Base-by-base conservation (phyloP, 2,329 filamentous ascomycete genomes). In the Pseudogymnoascus verrucosus region DNA sequence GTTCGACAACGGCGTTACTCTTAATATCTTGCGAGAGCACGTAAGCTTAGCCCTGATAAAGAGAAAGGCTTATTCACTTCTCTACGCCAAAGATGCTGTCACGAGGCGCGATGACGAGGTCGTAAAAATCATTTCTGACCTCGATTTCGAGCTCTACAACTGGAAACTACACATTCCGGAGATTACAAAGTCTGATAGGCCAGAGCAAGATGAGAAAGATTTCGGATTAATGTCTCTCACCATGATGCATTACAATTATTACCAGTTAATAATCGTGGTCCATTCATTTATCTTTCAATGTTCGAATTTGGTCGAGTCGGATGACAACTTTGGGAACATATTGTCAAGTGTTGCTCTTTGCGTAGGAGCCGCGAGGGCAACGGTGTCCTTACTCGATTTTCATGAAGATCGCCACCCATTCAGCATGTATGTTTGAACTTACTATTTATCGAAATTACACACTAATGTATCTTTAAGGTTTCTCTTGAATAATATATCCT, bases 321-420 rank as follows among this genome's bases (percentile, higher is more conserved):
- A 40, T 37, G 65, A 63, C 19, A 39, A 62, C 34, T 57, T 57
- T 8, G 39, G 44, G 11, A 62, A 64, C n/a, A 60, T 62, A 16
- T 59, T 67, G 60, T 60, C 64, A 23, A 65, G 64, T 61, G 64
- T 67, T 40, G 62, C 65, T n/a, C 51, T 67, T 31, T 65, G 65
- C 31, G 62, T 64, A 37, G 60, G 62, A 31, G 64, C 65, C n/a
- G 65, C 65, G 16, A 37, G 65, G 8, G 65, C 65, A 14, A 65
- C 65, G 12, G 61, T 67, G 16, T 42, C 62, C 31, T 60, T 67
- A 10, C 63, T 67, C 3, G 64, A 67, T 31, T 62, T 63, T 28
- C 65, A 67, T 42, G 61, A 65, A 14, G 60, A 64, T 59, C 19
- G 16, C 21, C 64, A 67, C 62, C 64, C 65, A 42, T 67, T 67